These are phyloP conservation scores for Capsicum chinense DNA, from an alignment of 257 asterid species.

Conservation along the genomic window DNA sequence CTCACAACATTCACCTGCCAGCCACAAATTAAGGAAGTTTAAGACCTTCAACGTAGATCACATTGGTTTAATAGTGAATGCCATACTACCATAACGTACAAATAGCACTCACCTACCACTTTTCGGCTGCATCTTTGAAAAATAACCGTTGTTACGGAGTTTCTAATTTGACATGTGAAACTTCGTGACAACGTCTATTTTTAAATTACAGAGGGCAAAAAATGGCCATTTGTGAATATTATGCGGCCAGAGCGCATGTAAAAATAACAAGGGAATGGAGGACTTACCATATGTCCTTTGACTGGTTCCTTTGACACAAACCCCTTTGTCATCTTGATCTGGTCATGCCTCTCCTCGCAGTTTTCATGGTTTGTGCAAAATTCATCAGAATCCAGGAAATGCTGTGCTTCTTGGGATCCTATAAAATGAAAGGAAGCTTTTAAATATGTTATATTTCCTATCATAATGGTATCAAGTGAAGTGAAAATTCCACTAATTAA, in stretches of 20 bases:
- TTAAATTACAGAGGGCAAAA: no score
- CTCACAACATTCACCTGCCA: constrained; percentile 90
- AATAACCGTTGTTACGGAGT: no score
- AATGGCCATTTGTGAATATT: no score
- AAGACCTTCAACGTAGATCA: constrained; percentile 56
- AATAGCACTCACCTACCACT: no score
- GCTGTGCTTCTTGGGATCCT: constrained; percentile 91
- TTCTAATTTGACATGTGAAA: no score
- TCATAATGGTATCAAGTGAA: not conserved
- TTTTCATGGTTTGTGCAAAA: constrained; percentile 80
- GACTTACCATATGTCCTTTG: constrained; percentile 88
- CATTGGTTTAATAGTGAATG: not conserved
- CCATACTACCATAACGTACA: no score
- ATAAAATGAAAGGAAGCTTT: constrained; percentile 25
- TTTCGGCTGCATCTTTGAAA: no score
- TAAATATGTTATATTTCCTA: constrained; percentile 21
- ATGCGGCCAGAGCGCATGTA: not conserved
- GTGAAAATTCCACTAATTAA: not conserved
- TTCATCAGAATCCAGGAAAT: constrained; percentile 53
- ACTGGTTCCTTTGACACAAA: constrained; percentile 84
- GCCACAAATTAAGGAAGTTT: constrained; percentile 24
- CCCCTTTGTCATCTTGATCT: constrained; percentile 85
- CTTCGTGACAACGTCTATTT: no score
- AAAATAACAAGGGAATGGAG: constrained; percentile 17
- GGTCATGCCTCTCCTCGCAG: constrained; percentile 75